phyloP scores from a whole-genome alignment of 202 grass and related monocot genomes.

The Cymbopogon flexuosus region DNA sequence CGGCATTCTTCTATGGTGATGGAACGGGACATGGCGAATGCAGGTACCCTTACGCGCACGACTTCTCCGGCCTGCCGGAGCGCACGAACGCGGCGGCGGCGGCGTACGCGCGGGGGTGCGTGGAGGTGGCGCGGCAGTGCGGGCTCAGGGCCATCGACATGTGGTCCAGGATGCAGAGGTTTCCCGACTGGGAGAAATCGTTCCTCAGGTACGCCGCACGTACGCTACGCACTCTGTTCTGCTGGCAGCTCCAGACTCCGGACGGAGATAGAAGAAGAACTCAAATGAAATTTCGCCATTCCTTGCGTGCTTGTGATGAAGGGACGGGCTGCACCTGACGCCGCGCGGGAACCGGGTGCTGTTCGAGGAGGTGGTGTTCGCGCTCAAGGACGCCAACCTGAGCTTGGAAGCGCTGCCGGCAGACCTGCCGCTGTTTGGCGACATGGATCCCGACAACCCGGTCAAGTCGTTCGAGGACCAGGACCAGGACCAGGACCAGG shows the following conservation, averaged over 20 bases:
- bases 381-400: slow-evolving; percentile 40
- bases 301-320: background rate
- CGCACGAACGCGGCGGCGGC: slow-evolving; percentile 52
- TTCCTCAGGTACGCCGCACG: slow-evolving; percentile 40
- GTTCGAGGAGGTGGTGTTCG: slow-evolving; percentile 64
- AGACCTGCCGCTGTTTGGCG: slow-evolving; percentile 53
- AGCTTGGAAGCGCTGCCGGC: slow-evolving; percentile 49
- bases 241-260: background rate
- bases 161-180: slow-evolving; percentile 57
- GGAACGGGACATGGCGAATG: background rate
- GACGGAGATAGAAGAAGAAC: too few relatives aligned
- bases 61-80: slow-evolving; percentile 41
- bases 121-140: slow-evolving; percentile 34
- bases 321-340: slow-evolving; percentile 69
- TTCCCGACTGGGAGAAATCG: slow-evolving; percentile 50
- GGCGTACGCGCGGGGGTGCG: slow-evolving; percentile 45
- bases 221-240: background rate
- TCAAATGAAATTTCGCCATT: background rate
- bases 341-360: slow-evolving; percentile 48
- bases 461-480: slow-evolving; percentile 35
- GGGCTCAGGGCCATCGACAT: slow-evolving; percentile 49
- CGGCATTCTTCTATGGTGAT: background rate
- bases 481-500: too few relatives aligned
- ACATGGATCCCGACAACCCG: slow-evolving; percentile 45
- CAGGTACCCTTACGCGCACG: slow-evolving; percentile 37